A percentile compares a stretch with the other conserved stretches of the same genome.
These are phyloP conservation scores for Smallanthus sonchifolius DNA, from an alignment of 129 eudicot genomes.

Conservation along the genomic window DNA sequence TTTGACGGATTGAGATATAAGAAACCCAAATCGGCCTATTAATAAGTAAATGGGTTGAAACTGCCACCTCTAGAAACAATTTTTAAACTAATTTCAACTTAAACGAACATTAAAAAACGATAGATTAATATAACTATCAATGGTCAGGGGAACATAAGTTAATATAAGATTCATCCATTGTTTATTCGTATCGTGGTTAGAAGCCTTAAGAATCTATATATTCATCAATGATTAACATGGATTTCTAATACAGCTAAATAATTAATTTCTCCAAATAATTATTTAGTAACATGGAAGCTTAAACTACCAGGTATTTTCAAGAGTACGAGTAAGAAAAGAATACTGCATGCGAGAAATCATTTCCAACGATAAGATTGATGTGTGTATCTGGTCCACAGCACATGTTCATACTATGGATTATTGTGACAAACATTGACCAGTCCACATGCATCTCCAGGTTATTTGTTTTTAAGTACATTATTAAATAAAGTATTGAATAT, in stretches of 20 bases:
- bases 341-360: constrained; percentile 18
- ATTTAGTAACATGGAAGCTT: constrained; percentile 1
- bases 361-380: constrained; percentile 35
- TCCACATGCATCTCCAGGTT: constrained; percentile 40
- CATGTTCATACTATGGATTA: constrained; percentile 33
- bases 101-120: not conserved
- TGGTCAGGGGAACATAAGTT: not conserved
- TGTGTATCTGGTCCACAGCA: constrained; percentile 34
- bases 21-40: not conserved
- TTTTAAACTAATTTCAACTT: not conserved
- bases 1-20: not conserved
- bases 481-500: constrained; percentile 17
- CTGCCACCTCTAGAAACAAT: not conserved
- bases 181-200: not conserved
- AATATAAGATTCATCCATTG: not conserved
- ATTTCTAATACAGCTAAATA: not conserved
- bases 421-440: constrained; percentile 36
- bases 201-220: not conserved
- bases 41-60: not conserved
- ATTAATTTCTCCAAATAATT: constrained; percentile 6
- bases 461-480: constrained; percentile 29
- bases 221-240: constrained; percentile 17
- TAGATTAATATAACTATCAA: constrained; percentile 9
- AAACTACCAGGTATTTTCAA: constrained; percentile 15
- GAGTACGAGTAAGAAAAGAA: constrained; percentile 19